Evolutionary conservation across 257 asterid genomes (phyloP), one percentile per base, ranked within the genome.

Genomic region (Prunella vulgaris): DNA sequence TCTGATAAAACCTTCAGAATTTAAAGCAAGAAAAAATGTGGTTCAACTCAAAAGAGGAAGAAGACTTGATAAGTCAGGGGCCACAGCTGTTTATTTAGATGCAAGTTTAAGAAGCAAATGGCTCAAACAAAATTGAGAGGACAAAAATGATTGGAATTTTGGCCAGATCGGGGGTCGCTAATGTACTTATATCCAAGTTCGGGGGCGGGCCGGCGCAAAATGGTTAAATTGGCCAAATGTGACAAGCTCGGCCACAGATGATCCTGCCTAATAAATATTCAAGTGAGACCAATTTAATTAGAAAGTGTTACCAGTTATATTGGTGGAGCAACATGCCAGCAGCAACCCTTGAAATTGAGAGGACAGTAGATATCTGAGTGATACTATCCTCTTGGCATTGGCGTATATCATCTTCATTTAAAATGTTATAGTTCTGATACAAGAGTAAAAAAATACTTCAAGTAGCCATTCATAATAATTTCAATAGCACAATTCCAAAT

Each of bases 301-400:
- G 64, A 61, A 69, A 21, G 54, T 78, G 53, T 75, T 86, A 92
- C 98, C 98, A 92, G 78, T 87, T 88, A 80, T 90, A 90, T 78
- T 84, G 95, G 51, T 93, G 97, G 51, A 93, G 97, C 76, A 93
- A 78, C 78, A 93, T 87, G 71, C 94, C 85, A 66, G 98, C 97
- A 74, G 83, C 97, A 54, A 72, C 87, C 82, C 84, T 82, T 66
- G 98, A 82, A 76, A 93, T 88, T 49, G 98, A 93, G 71, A 93
- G 97, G 75, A 93, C 94, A 5, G 80, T 64, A 22, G 96, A 84
- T 75, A 93, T 72, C 77, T 90, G 88, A 14, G 88, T 78, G 53
- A 93, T 85, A 75, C 74, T 74, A 75, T 88, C 97, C 74, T 87
- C 96, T 85, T 93, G 98, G 71, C 85, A 83, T 56, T 86, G 86